Evolutionary conservation across 2,329 filamentous ascomycete genomes (phyloP).

Genomic region (Rhexocercosporidium sp.): DNA sequence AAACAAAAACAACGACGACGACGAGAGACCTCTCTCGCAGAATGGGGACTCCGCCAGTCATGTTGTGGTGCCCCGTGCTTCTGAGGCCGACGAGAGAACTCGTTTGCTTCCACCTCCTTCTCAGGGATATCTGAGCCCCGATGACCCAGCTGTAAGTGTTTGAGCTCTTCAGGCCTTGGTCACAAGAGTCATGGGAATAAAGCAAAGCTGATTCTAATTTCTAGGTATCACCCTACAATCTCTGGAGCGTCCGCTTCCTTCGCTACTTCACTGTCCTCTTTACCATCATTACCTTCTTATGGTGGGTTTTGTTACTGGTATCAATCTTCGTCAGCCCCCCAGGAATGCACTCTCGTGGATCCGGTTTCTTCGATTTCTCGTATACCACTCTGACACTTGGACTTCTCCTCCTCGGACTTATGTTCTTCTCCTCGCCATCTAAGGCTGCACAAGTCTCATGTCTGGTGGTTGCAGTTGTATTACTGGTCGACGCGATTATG

Average conservation of each 20-base stretch:
- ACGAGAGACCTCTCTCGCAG: constrained; percentile 17
- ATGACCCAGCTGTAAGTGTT: constrained; percentile 75
- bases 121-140: constrained; percentile 69
- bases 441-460: constrained; percentile 77
- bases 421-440: constrained; percentile 90
- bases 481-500: constrained; percentile 78
- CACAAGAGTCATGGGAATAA: neutral
- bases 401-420: constrained; percentile 74
- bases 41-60: constrained; percentile 25
- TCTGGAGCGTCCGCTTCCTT: constrained; percentile 85
- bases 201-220: constrained; percentile 27
- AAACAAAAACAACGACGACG: constrained; percentile 50
- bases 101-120: constrained; percentile 38
- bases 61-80: constrained; percentile 37
- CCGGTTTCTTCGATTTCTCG: constrained; percentile 89
- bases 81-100: constrained; percentile 63
- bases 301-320: constrained; percentile 91
- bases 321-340: constrained; percentile 91
- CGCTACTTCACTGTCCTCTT: constrained; percentile 81
- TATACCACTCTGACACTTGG: constrained; percentile 80
- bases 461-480: constrained; percentile 67
- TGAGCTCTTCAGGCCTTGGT: neutral
- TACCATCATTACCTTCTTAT: constrained; percentile 76
- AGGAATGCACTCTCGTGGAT: constrained; percentile 82
- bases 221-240: constrained; percentile 85